Percentiles rank a stretch among this genome's conserved stretches.
Conservation (phyloP, 306 rosid species). For the Prunus kanzakura region DNA sequence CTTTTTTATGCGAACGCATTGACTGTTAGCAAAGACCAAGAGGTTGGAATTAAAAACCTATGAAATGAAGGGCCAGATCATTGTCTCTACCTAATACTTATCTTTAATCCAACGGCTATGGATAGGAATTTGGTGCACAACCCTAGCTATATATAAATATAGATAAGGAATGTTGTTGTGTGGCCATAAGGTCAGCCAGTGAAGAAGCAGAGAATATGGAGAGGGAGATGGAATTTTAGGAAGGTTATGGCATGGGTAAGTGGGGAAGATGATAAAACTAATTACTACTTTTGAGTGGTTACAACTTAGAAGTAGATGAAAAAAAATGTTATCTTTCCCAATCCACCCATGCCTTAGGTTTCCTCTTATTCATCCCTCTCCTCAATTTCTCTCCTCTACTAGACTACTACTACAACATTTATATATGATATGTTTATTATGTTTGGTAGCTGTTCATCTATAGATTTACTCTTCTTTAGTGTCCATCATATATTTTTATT, state of each 20-base stretch:
- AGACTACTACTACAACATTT: no score
- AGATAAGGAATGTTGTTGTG: not conserved
- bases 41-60: not conserved
- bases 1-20: not conserved
- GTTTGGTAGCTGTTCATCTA: no score
- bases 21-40: not conserved
- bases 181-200: not conserved
- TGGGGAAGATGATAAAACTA: conserved; percentile 6
- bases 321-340: conserved; percentile 3
- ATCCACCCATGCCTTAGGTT: conserved; percentile 23
- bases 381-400: no score
- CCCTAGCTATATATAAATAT: not conserved
- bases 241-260: conserved; percentile 8
- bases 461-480: no score
- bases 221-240: conserved; percentile 19
- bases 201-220: conserved; percentile 2
- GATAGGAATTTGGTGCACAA: not conserved
- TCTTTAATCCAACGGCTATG: conserved; percentile 10
- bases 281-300: not conserved
- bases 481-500: no score
- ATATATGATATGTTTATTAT: no score
- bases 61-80: conserved; percentile 1
- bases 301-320: not conserved
- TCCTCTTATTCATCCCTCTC: not conserved
- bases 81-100: not conserved